Conservation (phyloP, 208 protist species). For the Borovskyia barvae region DNA sequence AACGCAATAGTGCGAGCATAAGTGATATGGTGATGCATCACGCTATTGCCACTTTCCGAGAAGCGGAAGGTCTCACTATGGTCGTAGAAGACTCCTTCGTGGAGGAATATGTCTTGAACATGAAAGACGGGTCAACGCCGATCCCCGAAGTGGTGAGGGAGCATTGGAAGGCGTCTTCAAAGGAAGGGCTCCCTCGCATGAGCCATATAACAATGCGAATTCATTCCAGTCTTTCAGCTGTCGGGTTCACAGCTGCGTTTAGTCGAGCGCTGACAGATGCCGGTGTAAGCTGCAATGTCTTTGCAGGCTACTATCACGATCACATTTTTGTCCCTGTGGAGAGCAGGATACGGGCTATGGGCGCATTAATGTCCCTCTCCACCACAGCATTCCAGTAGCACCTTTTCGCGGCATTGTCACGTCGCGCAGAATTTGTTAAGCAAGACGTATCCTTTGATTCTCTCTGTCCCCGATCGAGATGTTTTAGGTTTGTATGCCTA, state of each 20-base stretch:
- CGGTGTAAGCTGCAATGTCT: conserved; percentile 46
- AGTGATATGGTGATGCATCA: conserved; percentile 5
- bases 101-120: background rate
- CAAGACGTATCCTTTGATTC: background rate
- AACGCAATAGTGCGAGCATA: conserved; percentile 4
- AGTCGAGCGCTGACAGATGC: conserved; percentile 30
- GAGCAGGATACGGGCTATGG: conserved; percentile 13
- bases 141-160: conserved; percentile 1
- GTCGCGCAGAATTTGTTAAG: too few relatives aligned
- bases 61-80: conserved; percentile 31
- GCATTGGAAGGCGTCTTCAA: conserved; percentile 8
- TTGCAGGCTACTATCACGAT: conserved; percentile 46
- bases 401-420: too few relatives aligned
- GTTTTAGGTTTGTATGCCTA: too few relatives aligned
- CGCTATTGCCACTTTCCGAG: conserved; percentile 20
- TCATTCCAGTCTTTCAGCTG: conserved; percentile 42
- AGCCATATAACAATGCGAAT: conserved; percentile 51
- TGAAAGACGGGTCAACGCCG: background rate
- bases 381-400: background rate
- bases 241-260: conserved; percentile 51
- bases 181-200: conserved; percentile 19
- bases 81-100: conserved; percentile 28
- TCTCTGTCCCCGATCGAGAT: too few relatives aligned
- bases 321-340: conserved; percentile 39
- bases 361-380: conserved; percentile 8